phyloP scores from a whole-genome alignment of 169 alveolate species.

The Plasmodium chabaudi region DNA sequence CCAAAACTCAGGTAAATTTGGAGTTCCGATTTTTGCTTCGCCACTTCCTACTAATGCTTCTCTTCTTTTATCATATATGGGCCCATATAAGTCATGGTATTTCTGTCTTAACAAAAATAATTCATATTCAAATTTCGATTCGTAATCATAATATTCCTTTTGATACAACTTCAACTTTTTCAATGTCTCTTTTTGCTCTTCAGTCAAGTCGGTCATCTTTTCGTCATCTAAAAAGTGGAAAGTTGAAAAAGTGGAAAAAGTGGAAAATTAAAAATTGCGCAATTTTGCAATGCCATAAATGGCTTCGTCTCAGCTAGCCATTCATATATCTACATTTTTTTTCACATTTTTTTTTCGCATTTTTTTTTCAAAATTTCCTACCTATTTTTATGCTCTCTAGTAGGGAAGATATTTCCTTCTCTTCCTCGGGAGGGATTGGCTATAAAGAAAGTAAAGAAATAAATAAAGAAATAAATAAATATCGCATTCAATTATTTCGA shows the following conservation, averaged over 20 bases:
- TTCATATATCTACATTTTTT: neutral
- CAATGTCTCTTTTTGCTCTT: constrained; percentile 81
- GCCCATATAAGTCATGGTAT: constrained; percentile 84
- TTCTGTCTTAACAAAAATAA: constrained; percentile 83
- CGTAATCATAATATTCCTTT: constrained; percentile 85
- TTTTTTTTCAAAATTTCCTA: neutral
- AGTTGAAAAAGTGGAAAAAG: neutral
- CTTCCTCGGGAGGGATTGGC: constrained; percentile 76
- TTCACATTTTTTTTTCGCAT: neutral
- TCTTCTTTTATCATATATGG: constrained; percentile 81
- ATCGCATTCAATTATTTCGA: too few relatives aligned
- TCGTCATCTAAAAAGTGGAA: constrained; percentile 26
- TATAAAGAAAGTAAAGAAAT: constrained; percentile 21
- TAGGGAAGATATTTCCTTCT: constrained; percentile 71
- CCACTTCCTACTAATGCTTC: constrained; percentile 76
- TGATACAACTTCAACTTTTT: constrained; percentile 79
- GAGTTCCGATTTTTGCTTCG: constrained; percentile 54
- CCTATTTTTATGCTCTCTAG: constrained; percentile 75
- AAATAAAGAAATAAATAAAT: neutral
- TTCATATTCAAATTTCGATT: constrained; percentile 83
- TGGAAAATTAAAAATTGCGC: neutral
- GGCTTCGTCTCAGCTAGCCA: neutral
- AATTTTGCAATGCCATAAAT: neutral
- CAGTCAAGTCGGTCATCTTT: constrained; percentile 80
- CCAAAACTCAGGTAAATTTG: constrained; percentile 86